Base-by-base conservation (phyloP, 306 rosid species). In the Cucurbita moschata region DNA sequence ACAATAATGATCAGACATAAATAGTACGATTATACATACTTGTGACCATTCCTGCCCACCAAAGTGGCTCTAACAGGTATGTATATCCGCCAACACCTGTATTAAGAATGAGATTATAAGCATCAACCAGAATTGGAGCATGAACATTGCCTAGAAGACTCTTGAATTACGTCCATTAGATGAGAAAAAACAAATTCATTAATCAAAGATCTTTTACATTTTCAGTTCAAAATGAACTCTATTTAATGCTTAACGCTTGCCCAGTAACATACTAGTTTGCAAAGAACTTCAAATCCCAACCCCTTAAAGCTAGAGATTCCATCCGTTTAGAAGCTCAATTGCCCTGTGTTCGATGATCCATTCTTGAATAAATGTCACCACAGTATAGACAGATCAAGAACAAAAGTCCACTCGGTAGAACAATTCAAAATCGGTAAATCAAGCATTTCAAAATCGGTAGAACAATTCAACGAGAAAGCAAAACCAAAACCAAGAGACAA, bases 11-110 rank as follows among this genome's bases (percentile, higher is more conserved):
- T 56, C 53, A 19, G 53, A 42, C 53, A 11, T 8, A 30, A 30
- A 30, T 30, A 30, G 35, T 30, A 60, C 10, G 18, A 21, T 50
- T 16, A 60, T 46, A 87, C 95, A 75, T 89, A 94, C 98, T 94
- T 53, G 92, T 90, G 76, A 90, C 82, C 98, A 94, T 87, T 81
- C 98, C 98, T 19, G 85, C 89, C 98, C 98, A 94, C 98, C 98
- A 94, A 59, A 94, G 91, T 30, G 98, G 98, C 85, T 94, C 96
- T 43, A 91, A 56, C 54, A 94, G 77, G 82, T 94, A 94, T 42
- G 96, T 85, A 79, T 90, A 86, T 19, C 98, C 98, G 3, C 98
- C 97, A 68, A 85, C 83, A 61, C 98, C 98, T 94, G 77, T 80
- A 77, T 70, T 68, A 21, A 72, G 74, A 79, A 65, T 75, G 76